Percentiles rank a stretch among this genome's conserved stretches.
phyloP scores from a whole-genome alignment of 495 filamentous ascomycete species.

The Evernia prunastri region DNA sequence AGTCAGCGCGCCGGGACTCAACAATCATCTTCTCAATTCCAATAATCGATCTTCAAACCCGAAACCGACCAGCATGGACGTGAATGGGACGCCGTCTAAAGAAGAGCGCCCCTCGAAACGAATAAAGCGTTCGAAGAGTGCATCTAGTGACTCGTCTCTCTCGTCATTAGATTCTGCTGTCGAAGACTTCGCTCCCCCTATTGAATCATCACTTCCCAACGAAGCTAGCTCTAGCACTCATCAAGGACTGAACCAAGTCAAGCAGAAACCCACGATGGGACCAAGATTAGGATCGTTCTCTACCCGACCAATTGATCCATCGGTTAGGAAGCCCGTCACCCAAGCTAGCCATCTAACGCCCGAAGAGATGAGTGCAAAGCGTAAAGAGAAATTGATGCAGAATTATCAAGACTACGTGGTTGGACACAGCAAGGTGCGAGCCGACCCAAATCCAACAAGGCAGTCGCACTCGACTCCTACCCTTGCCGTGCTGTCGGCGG shows the following conservation, averaged over 20 bases:
- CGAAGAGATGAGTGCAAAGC: slow-evolving; percentile 23
- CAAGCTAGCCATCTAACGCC: slow-evolving; percentile 11
- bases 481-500: slow-evolving; percentile 11
- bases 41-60: slow-evolving; percentile 17
- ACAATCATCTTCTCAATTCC: slow-evolving; percentile 21
- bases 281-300: slow-evolving; percentile 21
- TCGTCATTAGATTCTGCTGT: slow-evolving; percentile 34
- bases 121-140: slow-evolving; percentile 28
- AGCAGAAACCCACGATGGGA: slow-evolving; percentile 8
- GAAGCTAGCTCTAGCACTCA: not conserved
- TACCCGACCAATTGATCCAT: slow-evolving; percentile 14
- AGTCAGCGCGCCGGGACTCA: slow-evolving; percentile 16
- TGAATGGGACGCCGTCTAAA: slow-evolving; percentile 21
- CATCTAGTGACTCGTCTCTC: slow-evolving; percentile 38
- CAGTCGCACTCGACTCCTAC: slow-evolving; percentile 14
- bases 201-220: slow-evolving; percentile 15
- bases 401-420: slow-evolving; percentile 21
- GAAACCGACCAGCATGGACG: slow-evolving; percentile 9
- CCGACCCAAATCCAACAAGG: slow-evolving; percentile 7
- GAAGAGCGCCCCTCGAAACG: slow-evolving; percentile 22
- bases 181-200: slow-evolving; percentile 23
- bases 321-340: slow-evolving; percentile 12
- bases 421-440: slow-evolving; percentile 23
- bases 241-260: slow-evolving; percentile 1
- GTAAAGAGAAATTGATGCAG: slow-evolving; percentile 18